Evolutionary conservation across 371 early-diverging fungal genomes (phyloP), one percentile per base, ranked within the genome.

Genomic region (Mortierella sp.): DNA sequence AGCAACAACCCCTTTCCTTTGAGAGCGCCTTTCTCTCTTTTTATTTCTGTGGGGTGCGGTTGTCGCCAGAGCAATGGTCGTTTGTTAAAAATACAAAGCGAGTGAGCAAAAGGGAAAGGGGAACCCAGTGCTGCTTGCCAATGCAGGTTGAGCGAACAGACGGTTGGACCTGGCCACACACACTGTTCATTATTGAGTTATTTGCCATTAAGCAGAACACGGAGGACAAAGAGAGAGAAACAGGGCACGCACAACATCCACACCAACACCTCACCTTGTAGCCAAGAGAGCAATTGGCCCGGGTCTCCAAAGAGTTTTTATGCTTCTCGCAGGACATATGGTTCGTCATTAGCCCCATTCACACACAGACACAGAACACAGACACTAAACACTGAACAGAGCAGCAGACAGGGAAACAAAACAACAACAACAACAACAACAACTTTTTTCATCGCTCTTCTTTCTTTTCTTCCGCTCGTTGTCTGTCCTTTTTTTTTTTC

Each of bases 31-130:
- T 21, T 67, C 24, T 37, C 6, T 40, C 43, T 40, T 40, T 3
- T 67, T n/a, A 54, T 67, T 72, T 72, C 54, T 48, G 50, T 48
- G 72, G 72, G 72, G 50, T 48, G 48, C 48, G 24, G 51, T 53
- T 72, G 72, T 37, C 34, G 31, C 61, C 37, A n/a, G 72, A 24
- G 37, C 53, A 50, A 51, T 31, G 34, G 53, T 21, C 3, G 21
- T 50, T 51, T 21, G 6, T 50, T n/a, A 44, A 71, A 51, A 50
- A 53, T 19, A 37, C 50, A 37, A 24, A 21, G 16, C 11, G 51
- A 34, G 21, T 19, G 50, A 72, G 31, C 50, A 28, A 51, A 34
- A n/a, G 69, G 11, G 43, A 24, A 16, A 21, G 44, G 43, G 69
- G 14, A 50, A 67, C 37, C 10, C 24, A 24, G 21, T 37, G 1